These are phyloP conservation scores for Fusarium verrucosum DNA, from an alignment of 2,329 filamentous ascomycete species.

Conservation along the genomic window DNA sequence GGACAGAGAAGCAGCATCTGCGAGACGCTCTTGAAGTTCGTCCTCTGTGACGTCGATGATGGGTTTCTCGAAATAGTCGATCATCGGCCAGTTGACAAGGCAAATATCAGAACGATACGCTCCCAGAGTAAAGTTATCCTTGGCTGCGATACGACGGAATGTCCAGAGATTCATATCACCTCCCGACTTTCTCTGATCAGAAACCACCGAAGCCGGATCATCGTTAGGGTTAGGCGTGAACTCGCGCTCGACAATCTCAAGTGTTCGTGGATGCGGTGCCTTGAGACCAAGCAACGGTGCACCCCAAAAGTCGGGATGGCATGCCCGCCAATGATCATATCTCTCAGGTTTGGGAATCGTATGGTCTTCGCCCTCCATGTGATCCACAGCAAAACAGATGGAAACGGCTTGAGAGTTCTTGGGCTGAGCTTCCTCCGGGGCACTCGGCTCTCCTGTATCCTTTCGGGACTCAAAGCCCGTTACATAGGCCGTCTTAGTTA, in stretches of 20 bases:
- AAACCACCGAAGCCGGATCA: conserved; percentile 36
- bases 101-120: conserved; percentile 42
- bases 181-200: conserved; percentile 40
- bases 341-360: conserved; percentile 35
- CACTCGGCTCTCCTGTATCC: conserved; percentile 43
- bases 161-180: conserved; percentile 47
- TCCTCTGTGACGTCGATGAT: conserved; percentile 41
- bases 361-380: conserved; percentile 42
- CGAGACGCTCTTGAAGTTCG: conserved; percentile 29
- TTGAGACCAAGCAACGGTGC: conserved; percentile 39
- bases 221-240: conserved; percentile 44
- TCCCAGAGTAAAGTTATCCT: conserved; percentile 38
- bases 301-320: conserved; percentile 42
- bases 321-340: conserved; percentile 41
- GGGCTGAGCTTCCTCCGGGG: conserved; percentile 41
- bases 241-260: conserved; percentile 43
- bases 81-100: conserved; percentile 46
- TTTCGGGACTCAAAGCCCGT: conserved; percentile 41
- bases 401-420: conserved; percentile 44
- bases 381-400: conserved; percentile 45
- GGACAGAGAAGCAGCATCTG: conserved; percentile 35
- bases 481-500: conserved; percentile 40
- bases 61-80: conserved; percentile 45
- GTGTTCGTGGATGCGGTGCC: conserved; percentile 42
- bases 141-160: conserved; percentile 39